phyloP scores from a whole-genome alignment of 2,329 filamentous ascomycete genomes.

The Alternaria triticimaculans region DNA sequence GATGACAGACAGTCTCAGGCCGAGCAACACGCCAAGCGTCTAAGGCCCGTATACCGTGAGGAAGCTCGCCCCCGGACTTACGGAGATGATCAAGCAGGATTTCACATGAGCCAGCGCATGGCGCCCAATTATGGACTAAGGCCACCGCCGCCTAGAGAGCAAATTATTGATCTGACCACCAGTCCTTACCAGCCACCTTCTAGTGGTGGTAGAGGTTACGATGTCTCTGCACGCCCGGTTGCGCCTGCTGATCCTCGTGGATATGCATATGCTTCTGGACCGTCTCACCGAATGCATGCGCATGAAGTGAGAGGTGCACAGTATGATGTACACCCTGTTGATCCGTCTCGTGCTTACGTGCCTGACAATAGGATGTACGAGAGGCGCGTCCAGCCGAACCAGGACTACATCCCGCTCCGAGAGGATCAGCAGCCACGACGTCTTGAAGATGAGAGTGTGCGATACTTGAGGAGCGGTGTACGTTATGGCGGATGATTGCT shows the following conservation, averaged over 20 bases:
- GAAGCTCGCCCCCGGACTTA: constrained; percentile 5
- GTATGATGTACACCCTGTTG: constrained; percentile 18
- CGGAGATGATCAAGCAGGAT: constrained; percentile 1
- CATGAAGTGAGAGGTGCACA: constrained; percentile 26
- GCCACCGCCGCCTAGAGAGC: constrained; percentile 18
- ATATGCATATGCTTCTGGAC: constrained; percentile 19
- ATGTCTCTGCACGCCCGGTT: constrained; percentile 8
- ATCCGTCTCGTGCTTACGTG: constrained; percentile 18
- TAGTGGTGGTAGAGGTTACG: constrained; percentile 10
- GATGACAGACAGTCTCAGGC: constrained; percentile 11
- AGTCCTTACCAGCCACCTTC: constrained; percentile 24
- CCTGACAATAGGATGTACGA: constrained; percentile 20
- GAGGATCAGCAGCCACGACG: constrained; percentile 12
- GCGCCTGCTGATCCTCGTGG: constrained; percentile 12
- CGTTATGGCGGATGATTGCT: constrained; percentile 23
- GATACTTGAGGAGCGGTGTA: constrained; percentile 18
- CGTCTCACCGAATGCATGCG: constrained; percentile 16
- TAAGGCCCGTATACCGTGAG: constrained; percentile 20
- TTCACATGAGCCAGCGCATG: constrained; percentile 10
- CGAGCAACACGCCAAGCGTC: constrained; percentile 18
- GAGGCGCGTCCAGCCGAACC: constrained; percentile 15
- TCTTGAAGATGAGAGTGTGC: constrained; percentile 13
- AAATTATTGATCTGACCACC: constrained; percentile 35
- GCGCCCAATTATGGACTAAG: constrained; percentile 14
- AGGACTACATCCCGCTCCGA: constrained; percentile 18